Conservation (phyloP, 768 basidiomycete genomes). For the Tylopilus vinaceipallidus region DNA sequence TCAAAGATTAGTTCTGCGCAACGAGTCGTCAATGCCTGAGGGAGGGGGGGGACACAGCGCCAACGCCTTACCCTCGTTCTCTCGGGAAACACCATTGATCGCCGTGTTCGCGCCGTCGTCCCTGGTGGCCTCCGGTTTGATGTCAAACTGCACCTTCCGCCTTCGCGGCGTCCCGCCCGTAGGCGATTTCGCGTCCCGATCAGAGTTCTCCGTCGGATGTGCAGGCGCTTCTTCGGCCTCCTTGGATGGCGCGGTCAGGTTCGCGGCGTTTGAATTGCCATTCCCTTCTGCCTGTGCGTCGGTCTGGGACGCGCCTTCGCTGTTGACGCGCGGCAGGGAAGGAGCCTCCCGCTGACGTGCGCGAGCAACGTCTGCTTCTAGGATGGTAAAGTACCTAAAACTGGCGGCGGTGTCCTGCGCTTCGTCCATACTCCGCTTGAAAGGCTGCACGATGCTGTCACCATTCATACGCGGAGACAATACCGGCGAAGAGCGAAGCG, state of each 20-base stretch:
- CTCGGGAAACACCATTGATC: conserved; percentile 32
- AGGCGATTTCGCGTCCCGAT: conserved; percentile 25
- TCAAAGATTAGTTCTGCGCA: conserved; percentile 66
- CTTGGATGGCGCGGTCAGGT: conserved; percentile 7
- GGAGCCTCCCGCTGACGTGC: conserved; percentile 18
- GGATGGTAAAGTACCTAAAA: conserved; percentile 44
- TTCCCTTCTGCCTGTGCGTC: conserved; percentile 10
- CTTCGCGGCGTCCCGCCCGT: conserved; percentile 41
- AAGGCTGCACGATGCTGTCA: conserved; percentile 33
- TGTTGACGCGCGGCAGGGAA: conserved; percentile 4
- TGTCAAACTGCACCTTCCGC: conserved; percentile 72
- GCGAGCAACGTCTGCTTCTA: conserved; percentile 40
- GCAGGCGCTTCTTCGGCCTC: conserved; percentile 7
- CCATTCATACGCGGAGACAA: conserved; percentile 25
- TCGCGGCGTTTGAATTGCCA: conserved; percentile 12
- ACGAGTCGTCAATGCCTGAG: conserved; percentile 6
- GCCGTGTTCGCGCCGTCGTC: conserved; percentile 39
- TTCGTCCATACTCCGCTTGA: conserved; percentile 49
- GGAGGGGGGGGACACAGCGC: too few relatives aligned
- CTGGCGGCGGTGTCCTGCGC: conserved; percentile 45
- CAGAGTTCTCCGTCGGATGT: conserved; percentile 18
- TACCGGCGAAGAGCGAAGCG: conserved; percentile 13
- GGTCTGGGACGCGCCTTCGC: conserved; percentile 10
- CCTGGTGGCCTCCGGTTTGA: conserved; percentile 54
- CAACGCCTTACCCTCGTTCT: conserved; percentile 44